Evolutionary conservation across 73 alveolate species (phyloP).

Genomic region (Tetrahymena elliotti): DNA sequence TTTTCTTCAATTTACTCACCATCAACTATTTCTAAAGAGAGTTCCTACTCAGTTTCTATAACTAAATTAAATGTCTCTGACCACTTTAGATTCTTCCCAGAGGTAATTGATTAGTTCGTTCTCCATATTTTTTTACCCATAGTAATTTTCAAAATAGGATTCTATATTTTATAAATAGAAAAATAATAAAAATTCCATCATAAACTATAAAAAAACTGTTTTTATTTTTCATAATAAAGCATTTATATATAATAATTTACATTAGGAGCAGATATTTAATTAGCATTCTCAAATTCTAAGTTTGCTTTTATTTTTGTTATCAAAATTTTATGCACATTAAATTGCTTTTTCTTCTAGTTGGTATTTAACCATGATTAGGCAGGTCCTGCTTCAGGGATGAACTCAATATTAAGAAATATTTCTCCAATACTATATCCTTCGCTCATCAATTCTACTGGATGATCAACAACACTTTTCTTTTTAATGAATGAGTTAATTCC

Average conservation of each 20-base stretch:
- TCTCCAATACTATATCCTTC: neutral
- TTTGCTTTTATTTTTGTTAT: neutral
- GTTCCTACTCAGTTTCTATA: neutral
- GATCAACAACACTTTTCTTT: neutral
- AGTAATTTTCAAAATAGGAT: neutral
- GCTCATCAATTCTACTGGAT: neutral
- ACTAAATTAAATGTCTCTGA: neutral
- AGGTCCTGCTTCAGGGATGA: neutral
- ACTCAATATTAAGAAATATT: neutral
- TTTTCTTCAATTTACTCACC: neutral
- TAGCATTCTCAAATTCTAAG: neutral
- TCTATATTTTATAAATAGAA: neutral
- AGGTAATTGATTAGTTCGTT: neutral
- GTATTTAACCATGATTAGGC: neutral
- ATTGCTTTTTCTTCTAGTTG: neutral
- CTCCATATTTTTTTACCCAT: neutral
- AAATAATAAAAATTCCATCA: too few relatives aligned
- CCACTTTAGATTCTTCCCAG: neutral
- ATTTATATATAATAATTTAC: neutral
- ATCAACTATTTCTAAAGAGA: neutral
- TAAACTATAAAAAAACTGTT: too few relatives aligned
- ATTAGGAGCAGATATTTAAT: neutral
- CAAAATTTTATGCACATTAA: neutral
- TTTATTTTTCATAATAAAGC: too few relatives aligned
- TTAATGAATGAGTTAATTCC: neutral